These are phyloP conservation scores for Podila clonocystis DNA, from an alignment of 192 early-diverging fungal species.

Conservation along the genomic window DNA sequence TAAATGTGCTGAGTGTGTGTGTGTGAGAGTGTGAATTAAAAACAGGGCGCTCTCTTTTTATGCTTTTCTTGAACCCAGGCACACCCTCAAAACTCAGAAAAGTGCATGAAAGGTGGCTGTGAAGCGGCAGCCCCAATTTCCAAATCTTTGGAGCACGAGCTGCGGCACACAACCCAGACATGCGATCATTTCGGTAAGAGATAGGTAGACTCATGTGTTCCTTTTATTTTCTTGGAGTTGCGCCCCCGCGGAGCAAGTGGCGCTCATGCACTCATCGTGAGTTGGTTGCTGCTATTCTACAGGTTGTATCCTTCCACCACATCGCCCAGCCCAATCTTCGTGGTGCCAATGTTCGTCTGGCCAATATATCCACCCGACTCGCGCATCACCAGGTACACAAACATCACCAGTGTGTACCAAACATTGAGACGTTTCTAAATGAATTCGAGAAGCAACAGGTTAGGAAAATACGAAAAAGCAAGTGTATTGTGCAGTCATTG, in stretches of 20 bases:
- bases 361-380: slow-evolving; percentile 67
- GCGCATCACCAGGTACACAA: slow-evolving; percentile 64
- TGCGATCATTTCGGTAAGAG: not conserved
- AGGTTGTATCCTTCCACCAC: slow-evolving; percentile 57
- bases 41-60: not conserved
- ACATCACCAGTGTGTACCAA: slow-evolving; percentile 57
- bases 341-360: slow-evolving; percentile 62
- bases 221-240: not conserved
- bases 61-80: too few species aligned
- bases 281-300: slow-evolving; percentile 2
- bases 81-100: too few species aligned
- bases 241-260: not conserved
- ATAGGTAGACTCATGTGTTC: not conserved
- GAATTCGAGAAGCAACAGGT: not conserved
- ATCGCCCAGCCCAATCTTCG: slow-evolving; percentile 60
- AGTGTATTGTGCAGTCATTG: too few species aligned
- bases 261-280: not conserved
- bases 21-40: not conserved
- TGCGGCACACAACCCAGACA: not conserved
- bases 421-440: slow-evolving; percentile 49
- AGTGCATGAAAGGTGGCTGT: too few species aligned
- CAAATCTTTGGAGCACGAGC: not conserved
- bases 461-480: too few species aligned
- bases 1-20: too few species aligned
- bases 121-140: too few species aligned